Evolutionary conservation across 257 asterid genomes (phyloP).

Genomic region (Salvia splendens): DNA sequence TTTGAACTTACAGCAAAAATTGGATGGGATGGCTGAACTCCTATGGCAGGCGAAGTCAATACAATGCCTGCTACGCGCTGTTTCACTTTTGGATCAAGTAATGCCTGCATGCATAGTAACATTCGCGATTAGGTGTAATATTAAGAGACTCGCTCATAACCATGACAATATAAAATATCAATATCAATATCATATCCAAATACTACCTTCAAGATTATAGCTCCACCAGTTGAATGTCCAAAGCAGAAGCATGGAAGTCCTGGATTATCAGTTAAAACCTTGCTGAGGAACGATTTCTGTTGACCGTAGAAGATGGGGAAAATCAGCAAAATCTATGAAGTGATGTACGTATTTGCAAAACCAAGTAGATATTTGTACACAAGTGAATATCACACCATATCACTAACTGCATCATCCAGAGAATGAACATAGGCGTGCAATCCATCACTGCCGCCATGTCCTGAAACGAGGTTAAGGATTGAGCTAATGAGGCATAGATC

Average conservation of each 20-base stretch:
- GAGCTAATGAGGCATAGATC: background rate
- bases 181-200: background rate
- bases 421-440: constrained; percentile 87
- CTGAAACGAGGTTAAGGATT: constrained; percentile 36
- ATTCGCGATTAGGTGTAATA: background rate
- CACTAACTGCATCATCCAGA: constrained; percentile 72
- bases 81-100: constrained; percentile 75
- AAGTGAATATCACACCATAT: constrained; percentile 48
- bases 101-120: constrained; percentile 47
- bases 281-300: constrained; percentile 62
- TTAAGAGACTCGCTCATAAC: background rate
- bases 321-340: constrained; percentile 2
- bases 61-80: constrained; percentile 63
- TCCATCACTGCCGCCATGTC: constrained; percentile 96
- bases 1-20: constrained; percentile 61
- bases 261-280: constrained; percentile 65
- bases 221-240: constrained; percentile 96
- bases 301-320: background rate
- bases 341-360: background rate
- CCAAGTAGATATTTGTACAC: background rate
- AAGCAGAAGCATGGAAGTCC: constrained; percentile 78
- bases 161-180: background rate
- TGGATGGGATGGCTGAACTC: constrained; percentile 93
- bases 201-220: constrained; percentile 78
- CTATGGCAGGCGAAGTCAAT: constrained; percentile 90